Conservation (phyloP, 2,329 filamentous ascomycete genomes). For the Rutstroemia sydowiana region DNA sequence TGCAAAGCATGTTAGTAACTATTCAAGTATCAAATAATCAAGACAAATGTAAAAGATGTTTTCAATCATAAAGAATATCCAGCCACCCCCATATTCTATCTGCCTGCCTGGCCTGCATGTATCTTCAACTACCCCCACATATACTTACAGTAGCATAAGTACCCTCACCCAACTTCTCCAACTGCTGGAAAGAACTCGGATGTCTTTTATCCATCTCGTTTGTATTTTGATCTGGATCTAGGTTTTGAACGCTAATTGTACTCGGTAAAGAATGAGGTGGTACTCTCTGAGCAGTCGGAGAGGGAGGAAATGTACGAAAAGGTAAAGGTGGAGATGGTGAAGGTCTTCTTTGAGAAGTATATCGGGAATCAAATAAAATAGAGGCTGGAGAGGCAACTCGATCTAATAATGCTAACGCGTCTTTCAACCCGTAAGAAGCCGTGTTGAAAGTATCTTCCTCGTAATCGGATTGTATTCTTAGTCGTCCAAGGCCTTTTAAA, state of each 20-base stretch:
- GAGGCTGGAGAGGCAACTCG: conserved; percentile 33
- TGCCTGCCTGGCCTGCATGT: too few relatives aligned
- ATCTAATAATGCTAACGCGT: conserved; percentile 26
- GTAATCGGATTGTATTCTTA: not conserved
- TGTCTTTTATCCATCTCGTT: conserved; percentile 78
- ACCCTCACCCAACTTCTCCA: conserved; percentile 97
- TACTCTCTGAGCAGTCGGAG: conserved; percentile 18
- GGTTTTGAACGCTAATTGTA: conserved; percentile 29
- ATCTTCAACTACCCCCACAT: not conserved
- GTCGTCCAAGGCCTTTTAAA: not conserved
- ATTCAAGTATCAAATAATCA: too few relatives aligned
- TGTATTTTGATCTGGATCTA: conserved; percentile 21
- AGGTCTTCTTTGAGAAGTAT: conserved; percentile 31
- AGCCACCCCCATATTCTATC: too few relatives aligned
- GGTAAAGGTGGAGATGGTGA: conserved; percentile 20
- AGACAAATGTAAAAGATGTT: too few relatives aligned
- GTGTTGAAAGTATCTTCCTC: conserved; percentile 20
- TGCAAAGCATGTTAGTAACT: too few relatives aligned
- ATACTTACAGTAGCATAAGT: conserved; percentile 85
- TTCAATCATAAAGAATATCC: too few relatives aligned
- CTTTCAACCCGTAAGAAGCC: conserved; percentile 29
- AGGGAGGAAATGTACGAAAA: conserved; percentile 28
- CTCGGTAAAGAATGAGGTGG: conserved; percentile 25
- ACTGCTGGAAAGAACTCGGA: conserved; percentile 90
- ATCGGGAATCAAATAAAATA: conserved; percentile 35